phyloP scores from a whole-genome alignment of 768 basidiomycete species.

The Termitomyces sp. region DNA sequence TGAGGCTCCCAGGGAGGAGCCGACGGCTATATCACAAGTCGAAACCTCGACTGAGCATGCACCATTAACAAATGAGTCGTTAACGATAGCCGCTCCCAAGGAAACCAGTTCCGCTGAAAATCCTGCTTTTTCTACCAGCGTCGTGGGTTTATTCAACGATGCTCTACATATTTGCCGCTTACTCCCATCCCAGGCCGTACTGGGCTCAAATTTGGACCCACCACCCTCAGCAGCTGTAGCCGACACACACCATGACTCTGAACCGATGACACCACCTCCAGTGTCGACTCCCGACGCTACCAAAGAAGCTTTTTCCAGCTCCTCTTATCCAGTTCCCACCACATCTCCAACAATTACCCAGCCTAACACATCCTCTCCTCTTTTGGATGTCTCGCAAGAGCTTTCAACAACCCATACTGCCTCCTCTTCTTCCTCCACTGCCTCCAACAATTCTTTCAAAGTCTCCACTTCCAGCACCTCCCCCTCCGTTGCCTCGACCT shows the following conservation, averaged over 20 bases:
- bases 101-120: neutral
- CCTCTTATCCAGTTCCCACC: neutral
- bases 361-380: neutral
- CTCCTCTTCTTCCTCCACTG: neutral
- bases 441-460: neutral
- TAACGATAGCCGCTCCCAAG: neutral
- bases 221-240: neutral
- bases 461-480: neutral
- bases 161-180: neutral
- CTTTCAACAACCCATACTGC: neutral
- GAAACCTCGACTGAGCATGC: neutral
- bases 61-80: neutral
- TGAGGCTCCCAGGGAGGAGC: slow-evolving; percentile 26
- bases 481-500: neutral
- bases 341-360: neutral
- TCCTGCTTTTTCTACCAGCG: neutral
- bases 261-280: neutral
- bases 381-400: neutral
- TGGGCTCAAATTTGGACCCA: neutral
- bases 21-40: neutral
- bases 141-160: neutral
- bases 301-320: neutral
- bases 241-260: neutral
- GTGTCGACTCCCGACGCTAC: neutral
- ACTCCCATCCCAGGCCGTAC: neutral